Base-by-base conservation (phyloP, 768 basidiomycete genomes). In the Calocybe gangraenosa region DNA sequence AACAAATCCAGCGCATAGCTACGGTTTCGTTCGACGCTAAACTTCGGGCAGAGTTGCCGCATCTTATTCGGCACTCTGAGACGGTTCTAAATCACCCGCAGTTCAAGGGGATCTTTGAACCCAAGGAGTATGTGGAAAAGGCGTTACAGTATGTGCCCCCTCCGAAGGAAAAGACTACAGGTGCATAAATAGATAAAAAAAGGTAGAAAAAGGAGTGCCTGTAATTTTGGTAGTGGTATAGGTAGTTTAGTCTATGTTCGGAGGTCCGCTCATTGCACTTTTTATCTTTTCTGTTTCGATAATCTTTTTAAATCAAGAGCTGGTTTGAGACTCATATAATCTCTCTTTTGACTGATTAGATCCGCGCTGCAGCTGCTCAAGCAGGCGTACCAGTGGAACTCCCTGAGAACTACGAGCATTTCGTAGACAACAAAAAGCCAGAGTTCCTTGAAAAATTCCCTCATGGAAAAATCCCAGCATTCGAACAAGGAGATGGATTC, bases 11-110 rank as follows among this genome's bases (percentile, higher is more conserved):
- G 50, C 71, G 72, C 49, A 73, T 75, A 1, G 78, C 81, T 59
- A 46, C 58, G 14, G n/a, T 69, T 51, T 79, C 79, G 51, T 54
- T 92, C 51, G 94, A 91, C 58, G 78, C 83, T 8, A 55, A 75
- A 31, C 59, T 70, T 31, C 84, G 92, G 48, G 69, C 74, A 21
- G 76, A 84, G 60, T 65, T 81, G 66, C 78, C 86, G 56, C 85
- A 92, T 69, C 64, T 85, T 49, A 70, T 92, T 58, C 90, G 95
- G 50, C 84, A 82, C 71, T 67, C 85, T 57, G 84, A 96, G 69
- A 97, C 94, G 50, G 67, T 98, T 63, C 65, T 78, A 58, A 88
- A 94, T 72, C 90, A 95, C 59, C 84, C 88, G 48, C 70, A 77
- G 56, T 56, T 95, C 59, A 78, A 80, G 62, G 71, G 70, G 3